Evolutionary conservation across 495 filamentous ascomycete species (phyloP), one percentile per base, ranked within the genome.

Genomic region (Penicillium goetzii): DNA sequence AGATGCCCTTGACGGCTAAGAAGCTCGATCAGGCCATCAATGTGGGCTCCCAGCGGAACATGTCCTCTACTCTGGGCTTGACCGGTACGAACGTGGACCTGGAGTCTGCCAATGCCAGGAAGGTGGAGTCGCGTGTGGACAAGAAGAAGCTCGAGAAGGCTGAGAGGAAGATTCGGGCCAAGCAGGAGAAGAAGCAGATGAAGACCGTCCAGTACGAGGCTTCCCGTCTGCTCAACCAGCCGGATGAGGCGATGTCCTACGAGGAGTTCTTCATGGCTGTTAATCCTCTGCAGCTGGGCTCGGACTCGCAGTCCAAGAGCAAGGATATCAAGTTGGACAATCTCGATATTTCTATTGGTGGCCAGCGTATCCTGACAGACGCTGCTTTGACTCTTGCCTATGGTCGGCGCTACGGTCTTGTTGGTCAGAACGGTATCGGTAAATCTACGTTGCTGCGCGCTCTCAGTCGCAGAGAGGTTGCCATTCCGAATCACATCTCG

Each of bases 211-310:
- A 95, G 73, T 99, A 99, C 73, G 96, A 99, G 78, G 91, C 96
- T 19, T 99, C 95, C 6, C 87, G 89, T 65, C 82, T 99, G 63
- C 83, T 99, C 67, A 89, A 93, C 75, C 86, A 92, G 74, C 83
- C 91, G 4, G 87, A 91, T 64, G 86, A 91, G 65, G 80, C 93
- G n/a, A 89, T 97, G 84, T 92, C 91, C 4, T 99, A 99, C 75
- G 95, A 99, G 74, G 96, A 99, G 72, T 98, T 99, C 80, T 99
- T 93, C 83, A 98, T 99, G 95, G 87, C 90, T 43, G 95, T 99
- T 80, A 99, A 99, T 74, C 95, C 95, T 43, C 82, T 99, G 45
- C 95, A 97, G 69, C 67, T 98, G 63, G 93, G 92, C 49, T 78
- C 85, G n/a, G 88, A 89, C 64, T 76, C 84, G 58, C 78, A 87